Percentiles rank a stretch among this genome's conserved stretches.
Conservation (phyloP, 1,284 basidiomycete species). For the Apiotrichum gracile region DNA sequence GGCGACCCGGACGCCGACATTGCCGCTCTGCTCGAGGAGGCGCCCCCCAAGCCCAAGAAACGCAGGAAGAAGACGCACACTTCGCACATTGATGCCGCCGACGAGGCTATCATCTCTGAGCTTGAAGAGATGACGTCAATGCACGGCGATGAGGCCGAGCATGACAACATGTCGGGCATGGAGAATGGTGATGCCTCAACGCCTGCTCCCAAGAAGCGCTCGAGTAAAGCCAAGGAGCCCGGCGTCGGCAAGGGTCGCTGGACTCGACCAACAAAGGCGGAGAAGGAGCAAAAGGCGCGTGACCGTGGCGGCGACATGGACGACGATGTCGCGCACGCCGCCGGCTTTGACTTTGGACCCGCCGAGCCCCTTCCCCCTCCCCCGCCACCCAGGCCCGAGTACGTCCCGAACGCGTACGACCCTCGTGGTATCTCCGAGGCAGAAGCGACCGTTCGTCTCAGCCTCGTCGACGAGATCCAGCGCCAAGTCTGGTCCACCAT, state of each 20-base stretch:
- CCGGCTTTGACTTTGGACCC: neutral
- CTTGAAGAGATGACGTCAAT: slow-evolving; percentile 7
- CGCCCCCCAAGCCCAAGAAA: slow-evolving; percentile 3
- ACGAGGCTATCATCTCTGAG: slow-evolving; percentile 11
- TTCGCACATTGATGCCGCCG: slow-evolving; percentile 7
- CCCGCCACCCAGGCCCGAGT: slow-evolving; percentile 2
- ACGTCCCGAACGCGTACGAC: slow-evolving; percentile 30
- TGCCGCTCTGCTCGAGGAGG: slow-evolving; percentile 29
- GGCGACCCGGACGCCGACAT: slow-evolving; percentile 41
- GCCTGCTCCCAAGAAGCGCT: slow-evolving; percentile 16
- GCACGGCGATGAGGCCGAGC: slow-evolving; percentile 7
- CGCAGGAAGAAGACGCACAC: slow-evolving; percentile 15
- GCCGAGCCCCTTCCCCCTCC: slow-evolving; percentile 1
- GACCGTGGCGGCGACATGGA: neutral
- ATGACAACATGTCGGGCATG: slow-evolving; percentile 16
- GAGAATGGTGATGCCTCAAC: slow-evolving; percentile 14
- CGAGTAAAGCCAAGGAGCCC: slow-evolving; percentile 29
- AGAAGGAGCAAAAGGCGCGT: slow-evolving; percentile 22
- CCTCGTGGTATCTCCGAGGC: slow-evolving; percentile 35
- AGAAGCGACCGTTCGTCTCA: slow-evolving; percentile 34
- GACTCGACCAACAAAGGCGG: slow-evolving; percentile 30
- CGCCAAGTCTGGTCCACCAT: slow-evolving; percentile 81
- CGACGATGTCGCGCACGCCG: neutral
- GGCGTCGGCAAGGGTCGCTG: slow-evolving; percentile 38
- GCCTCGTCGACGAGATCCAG: slow-evolving; percentile 68